Conservation (phyloP, 2,329 filamentous ascomycete genomes). For the Neocucurbitaria cava region DNA sequence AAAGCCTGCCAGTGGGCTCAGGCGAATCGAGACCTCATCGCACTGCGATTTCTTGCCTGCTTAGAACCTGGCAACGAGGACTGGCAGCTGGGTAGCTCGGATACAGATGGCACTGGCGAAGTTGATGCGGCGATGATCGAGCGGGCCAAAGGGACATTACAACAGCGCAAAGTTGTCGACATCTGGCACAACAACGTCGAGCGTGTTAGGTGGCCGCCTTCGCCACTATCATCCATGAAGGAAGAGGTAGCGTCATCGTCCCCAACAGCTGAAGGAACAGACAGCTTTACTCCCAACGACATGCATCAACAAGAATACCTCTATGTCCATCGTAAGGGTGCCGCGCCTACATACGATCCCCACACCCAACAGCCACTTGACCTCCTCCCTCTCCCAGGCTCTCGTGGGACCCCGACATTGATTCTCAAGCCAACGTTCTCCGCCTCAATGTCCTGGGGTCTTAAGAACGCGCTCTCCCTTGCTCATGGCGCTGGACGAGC, state of each 20-base stretch:
- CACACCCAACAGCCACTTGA: constrained; percentile 27
- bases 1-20: constrained; percentile 48
- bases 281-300: neutral
- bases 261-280: neutral
- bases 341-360: constrained; percentile 40
- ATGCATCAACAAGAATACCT: constrained; percentile 18
- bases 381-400: constrained; percentile 48
- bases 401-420: constrained; percentile 49
- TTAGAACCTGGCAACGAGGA: constrained; percentile 43
- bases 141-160: constrained; percentile 23
- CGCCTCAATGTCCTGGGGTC: constrained; percentile 31
- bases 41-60: constrained; percentile 46
- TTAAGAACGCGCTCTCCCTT: constrained; percentile 44
- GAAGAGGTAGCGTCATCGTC: neutral
- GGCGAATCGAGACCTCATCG: constrained; percentile 49
- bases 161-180: constrained; percentile 42
- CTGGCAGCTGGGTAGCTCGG: constrained; percentile 22
- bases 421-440: constrained; percentile 45
- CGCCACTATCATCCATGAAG: constrained; percentile 1
- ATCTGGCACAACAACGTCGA: constrained; percentile 50
- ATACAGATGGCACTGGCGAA: neutral
- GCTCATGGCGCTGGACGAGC: constrained; percentile 49
- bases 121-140: constrained; percentile 15
- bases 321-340: constrained; percentile 51
- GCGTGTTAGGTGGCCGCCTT: constrained; percentile 40